Evolutionary conservation across 2,329 filamentous ascomycete genomes (phyloP), one percentile per base, ranked within the genome.

Genomic region (Blastomyces percursus): DNA sequence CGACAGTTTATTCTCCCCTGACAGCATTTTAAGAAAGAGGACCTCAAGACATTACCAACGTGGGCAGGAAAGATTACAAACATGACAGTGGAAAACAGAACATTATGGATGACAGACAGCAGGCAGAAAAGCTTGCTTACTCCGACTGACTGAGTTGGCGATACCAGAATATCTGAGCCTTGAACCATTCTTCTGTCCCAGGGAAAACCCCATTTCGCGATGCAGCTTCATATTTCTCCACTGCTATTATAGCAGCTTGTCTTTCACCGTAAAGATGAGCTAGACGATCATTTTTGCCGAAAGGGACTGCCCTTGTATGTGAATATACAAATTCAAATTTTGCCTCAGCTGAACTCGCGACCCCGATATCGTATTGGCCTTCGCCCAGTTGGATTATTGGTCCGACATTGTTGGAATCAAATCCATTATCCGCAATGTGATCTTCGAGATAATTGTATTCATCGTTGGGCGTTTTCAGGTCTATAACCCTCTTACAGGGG

Each of bases 361-460:
- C n/a, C 46, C n/a, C 46, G n/a, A 50, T 50, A 50, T 50, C n/a
- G n/a, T 50, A 50, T 50, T 50, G 46, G n/a, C 46, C 46, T 50
- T 50, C 46, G 46, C 46, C n/a, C 46, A 50, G 46, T 50, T 50
- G n/a, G 46, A 50, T 50, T 50, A 50, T 50, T 50, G 46, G n/a
- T 50, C n/a, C 46, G n/a, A 50, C n/a, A 50, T 50, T 50, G n/a
- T 50, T 50, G 46, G n/a, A 50, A 50, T 50, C 46, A 50, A 50
- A 50, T 50, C 16, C 46, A 50, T 50, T 50, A 50, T 50, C 46
- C n/a, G 46, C 46, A 50, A 50, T 50, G 46, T 50, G 46, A 50
- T 50, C 46, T 50, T 50, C n/a, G 21, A 50, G n/a, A 50, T 50
- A 50, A 50, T 50, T 50, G n/a, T 50, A 50, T 50, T 50, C 46